These are phyloP conservation scores for Geotrichum europaeum DNA, from an alignment of 1,139 yeast genomes.

Conservation along the genomic window DNA sequence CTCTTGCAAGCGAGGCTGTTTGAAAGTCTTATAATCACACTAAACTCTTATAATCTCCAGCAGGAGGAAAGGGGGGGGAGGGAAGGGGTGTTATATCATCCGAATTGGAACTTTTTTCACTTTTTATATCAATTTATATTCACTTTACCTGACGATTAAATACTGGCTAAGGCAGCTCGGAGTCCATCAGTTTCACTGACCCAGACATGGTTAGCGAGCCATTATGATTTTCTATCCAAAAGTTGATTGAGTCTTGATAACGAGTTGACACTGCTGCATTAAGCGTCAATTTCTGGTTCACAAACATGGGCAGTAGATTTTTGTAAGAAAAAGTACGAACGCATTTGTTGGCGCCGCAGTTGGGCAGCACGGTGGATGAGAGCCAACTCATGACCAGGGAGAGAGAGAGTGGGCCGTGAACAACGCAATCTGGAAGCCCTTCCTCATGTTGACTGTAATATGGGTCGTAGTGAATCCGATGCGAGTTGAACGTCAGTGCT, in stretches of 20 bases:
- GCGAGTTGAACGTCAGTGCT: conserved; percentile 73
- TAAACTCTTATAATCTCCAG: not conserved
- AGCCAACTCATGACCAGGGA: conserved; percentile 54
- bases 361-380: conserved; percentile 20
- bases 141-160: not conserved
- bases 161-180: not conserved
- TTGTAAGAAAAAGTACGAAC: conserved; percentile 42
- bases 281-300: conserved; percentile 31
- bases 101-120: not conserved
- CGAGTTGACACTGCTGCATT: conserved; percentile 20
- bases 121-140: not conserved
- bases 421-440: conserved; percentile 53
- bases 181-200: conserved; percentile 15
- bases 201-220: conserved; percentile 28
- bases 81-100: no score
- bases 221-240: conserved; percentile 33
- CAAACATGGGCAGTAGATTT: conserved; percentile 47
- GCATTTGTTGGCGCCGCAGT: conserved; percentile 16
- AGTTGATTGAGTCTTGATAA: conserved; percentile 22
- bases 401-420: conserved; percentile 78
- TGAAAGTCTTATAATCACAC: not conserved
- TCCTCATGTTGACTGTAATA: conserved; percentile 50
- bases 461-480: conserved; percentile 68
- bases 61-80: no score
- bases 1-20: not conserved